Conservation (phyloP, 192 early-diverging fungal species). For the Coemansia sp. region DNA sequence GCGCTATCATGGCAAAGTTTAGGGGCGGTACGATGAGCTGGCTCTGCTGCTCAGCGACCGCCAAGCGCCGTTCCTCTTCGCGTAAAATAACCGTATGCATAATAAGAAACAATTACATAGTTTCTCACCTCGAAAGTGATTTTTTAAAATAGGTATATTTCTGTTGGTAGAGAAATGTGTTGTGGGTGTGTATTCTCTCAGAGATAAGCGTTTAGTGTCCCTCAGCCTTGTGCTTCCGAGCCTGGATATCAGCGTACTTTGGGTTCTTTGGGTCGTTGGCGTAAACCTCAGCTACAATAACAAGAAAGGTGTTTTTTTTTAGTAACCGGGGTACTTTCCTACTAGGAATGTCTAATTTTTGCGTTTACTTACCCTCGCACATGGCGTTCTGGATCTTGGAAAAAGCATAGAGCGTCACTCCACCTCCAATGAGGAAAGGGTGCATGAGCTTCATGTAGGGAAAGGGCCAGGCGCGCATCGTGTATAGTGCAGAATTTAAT, state of each 20-base stretch:
- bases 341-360: too few relatives aligned
- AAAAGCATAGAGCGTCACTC: conserved; percentile 29
- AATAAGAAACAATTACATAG: not conserved
- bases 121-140: too few relatives aligned
- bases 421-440: conserved; percentile 53
- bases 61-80: conserved; percentile 29
- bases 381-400: conserved; percentile 52
- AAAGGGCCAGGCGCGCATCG: conserved; percentile 53
- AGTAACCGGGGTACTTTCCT: not conserved
- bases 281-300: conserved; percentile 36
- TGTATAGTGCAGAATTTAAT: not conserved
- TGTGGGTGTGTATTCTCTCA: conserved; percentile 2
- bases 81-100: conserved; percentile 14
- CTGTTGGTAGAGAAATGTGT: not conserved
- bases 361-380: conserved; percentile 45
- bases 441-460: conserved; percentile 56
- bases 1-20: conserved; percentile 94
- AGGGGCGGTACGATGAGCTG: conserved; percentile 82
- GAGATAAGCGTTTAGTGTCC: conserved; percentile 24
- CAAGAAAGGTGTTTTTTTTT: not conserved
- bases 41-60: conserved; percentile 30
- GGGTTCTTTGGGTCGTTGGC: conserved; percentile 51
- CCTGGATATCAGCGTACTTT: conserved; percentile 54
- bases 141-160: not conserved
- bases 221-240: conserved; percentile 54